These are phyloP conservation scores for Ceratocystis lukuohia DNA, from an alignment of 2,329 filamentous ascomycete genomes.

Conservation along the genomic window DNA sequence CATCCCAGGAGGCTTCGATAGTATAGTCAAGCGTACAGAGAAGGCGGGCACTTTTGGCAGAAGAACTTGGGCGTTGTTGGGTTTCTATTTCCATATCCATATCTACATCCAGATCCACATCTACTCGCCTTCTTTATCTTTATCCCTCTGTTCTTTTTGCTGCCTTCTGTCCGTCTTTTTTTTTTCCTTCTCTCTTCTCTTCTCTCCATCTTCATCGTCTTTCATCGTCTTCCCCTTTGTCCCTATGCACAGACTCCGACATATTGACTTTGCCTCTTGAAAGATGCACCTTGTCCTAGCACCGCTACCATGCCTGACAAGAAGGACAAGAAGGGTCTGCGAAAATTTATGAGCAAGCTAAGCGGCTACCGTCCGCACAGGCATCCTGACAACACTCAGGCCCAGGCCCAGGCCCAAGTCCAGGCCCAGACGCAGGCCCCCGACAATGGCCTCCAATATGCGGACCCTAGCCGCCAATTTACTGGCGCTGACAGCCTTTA, in stretches of 20 bases:
- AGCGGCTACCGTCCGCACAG: not conserved
- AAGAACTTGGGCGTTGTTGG: slow-evolving; percentile 5
- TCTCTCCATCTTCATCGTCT: not conserved
- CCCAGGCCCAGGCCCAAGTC: too few species aligned
- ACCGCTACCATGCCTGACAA: slow-evolving; percentile 10
- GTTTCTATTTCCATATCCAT: not conserved
- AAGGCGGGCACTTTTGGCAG: not conserved
- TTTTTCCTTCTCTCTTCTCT: not conserved
- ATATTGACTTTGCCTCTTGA: not conserved
- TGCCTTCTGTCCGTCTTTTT: not conserved
- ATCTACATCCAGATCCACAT: too few species aligned
- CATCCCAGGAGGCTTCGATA: not conserved
- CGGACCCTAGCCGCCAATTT: not conserved
- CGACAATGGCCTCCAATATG: not conserved
- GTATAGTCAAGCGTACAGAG: not conserved
- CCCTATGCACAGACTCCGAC: not conserved
- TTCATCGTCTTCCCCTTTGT: not conserved
- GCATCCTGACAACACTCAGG: not conserved
- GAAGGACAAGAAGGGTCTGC: slow-evolving; percentile 9
- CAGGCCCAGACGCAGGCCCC: not conserved
- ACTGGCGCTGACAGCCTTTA: not conserved
- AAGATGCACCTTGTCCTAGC: slow-evolving; percentile 1
- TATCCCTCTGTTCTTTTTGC: not conserved
- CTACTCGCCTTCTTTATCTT: not conserved
- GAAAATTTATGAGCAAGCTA: slow-evolving; percentile 6